Percentiles rank a stretch among this genome's conserved stretches.
phyloP scores from a whole-genome alignment of 768 basidiomycete genomes.

The Boletellus sp. region DNA sequence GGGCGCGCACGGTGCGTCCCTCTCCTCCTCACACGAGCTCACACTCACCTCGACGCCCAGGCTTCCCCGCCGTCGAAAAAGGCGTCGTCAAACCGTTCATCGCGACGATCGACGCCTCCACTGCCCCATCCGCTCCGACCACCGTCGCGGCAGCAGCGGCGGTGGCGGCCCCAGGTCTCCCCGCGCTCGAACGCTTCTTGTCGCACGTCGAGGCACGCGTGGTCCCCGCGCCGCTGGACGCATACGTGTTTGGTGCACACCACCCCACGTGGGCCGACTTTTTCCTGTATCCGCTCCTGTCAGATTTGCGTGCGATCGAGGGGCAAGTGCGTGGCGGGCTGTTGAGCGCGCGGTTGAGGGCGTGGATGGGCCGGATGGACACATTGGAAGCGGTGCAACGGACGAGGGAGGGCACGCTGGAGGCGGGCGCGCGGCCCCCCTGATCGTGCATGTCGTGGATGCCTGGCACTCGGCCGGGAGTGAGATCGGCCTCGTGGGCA shows the following conservation, averaged over 20 bases:
- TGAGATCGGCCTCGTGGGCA: no score
- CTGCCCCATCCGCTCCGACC: no score
- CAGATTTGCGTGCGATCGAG: constrained; percentile 24
- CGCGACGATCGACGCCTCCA: constrained; percentile 19
- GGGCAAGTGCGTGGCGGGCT: neutral
- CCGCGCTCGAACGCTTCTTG: constrained; percentile 16
- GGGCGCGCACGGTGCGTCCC: constrained; percentile 19
- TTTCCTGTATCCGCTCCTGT: constrained; percentile 29
- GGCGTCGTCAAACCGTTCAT: constrained; percentile 33
- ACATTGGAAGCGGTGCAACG: constrained; percentile 22
- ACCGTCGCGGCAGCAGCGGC: no score
- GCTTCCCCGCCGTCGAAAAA: constrained; percentile 28
- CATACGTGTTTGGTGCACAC: constrained; percentile 27
- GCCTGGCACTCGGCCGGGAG: no score
- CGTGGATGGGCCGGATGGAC: constrained; percentile 27
- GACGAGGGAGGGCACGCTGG: constrained; percentile 25
- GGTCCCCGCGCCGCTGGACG: constrained; percentile 16
- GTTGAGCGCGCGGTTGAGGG: constrained; percentile 19
- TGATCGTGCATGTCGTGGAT: no score
- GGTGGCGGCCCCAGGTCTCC: constrained; percentile 11
- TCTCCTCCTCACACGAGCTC: no score
- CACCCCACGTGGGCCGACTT: constrained; percentile 32
- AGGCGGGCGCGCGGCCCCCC: no score
- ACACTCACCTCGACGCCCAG: constrained; percentile 3
- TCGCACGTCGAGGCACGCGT: constrained; percentile 17